Evolutionary conservation across 495 filamentous ascomycete species (phyloP), one percentile per base, ranked within the genome.

Genomic region (Neurospora sp.): DNA sequence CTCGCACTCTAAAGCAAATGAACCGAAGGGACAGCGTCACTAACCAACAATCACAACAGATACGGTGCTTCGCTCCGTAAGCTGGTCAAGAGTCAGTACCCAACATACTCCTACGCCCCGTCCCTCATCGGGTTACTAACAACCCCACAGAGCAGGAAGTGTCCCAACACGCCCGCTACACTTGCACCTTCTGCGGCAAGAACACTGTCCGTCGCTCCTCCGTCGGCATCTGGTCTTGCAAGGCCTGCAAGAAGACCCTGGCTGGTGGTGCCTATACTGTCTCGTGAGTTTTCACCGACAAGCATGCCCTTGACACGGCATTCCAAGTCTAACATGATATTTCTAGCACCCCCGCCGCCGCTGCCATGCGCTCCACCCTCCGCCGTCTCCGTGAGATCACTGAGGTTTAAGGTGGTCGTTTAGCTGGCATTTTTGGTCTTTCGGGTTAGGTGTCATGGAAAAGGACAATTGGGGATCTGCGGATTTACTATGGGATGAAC

Each of bases 21-120:
- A 18, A 39, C 10, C 41, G 53, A 35, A 35, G 44, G 40, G 27
- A 12, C 53, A 53, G 35, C 37, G 40, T 74, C 74, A 74, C 78
- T 65, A 78, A 76, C 40, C 22, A 37, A 40, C 40, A 69, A 65
- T 20, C 48, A 42, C 18, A 41, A 69, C 41, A 83, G 96, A 91
- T 99, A 99, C 86, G 96, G 96, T 91, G 96, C 96, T 83, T 99
- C 96, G 81, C 93, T 99, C 85, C 93, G 96, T 88, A 99, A 98
- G 89, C 96, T 98, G 85, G 93, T 98, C 82, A 99, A 99, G 93
- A 97, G 68, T 61, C 14, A 61, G 53, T 61, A 35, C 53, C 53
- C 53, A 61, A 61, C 53, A 35, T 20, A 53, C 48, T 27, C 27
- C 53, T 7, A 18, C 27, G 7, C 27, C 53, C 2, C 27, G 14